Conservation (phyloP, 139 green algal species). For the Chlorella vulgaris region DNA sequence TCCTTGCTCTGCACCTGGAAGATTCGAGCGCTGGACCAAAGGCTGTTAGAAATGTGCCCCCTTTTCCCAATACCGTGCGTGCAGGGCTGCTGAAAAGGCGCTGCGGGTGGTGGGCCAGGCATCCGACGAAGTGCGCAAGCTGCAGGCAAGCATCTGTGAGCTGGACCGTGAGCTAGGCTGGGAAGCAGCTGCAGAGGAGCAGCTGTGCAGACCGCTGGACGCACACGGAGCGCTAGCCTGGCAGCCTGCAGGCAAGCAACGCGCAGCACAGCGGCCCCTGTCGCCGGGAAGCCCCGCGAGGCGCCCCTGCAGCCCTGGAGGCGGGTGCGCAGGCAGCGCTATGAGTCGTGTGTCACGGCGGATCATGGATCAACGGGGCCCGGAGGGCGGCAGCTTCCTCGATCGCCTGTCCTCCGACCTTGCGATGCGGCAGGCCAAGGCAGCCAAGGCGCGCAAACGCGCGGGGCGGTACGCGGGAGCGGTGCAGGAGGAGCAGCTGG, state of each 20-base stretch:
- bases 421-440: conserved; percentile 37
- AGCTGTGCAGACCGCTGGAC: conserved; percentile 8
- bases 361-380: conserved; percentile 37
- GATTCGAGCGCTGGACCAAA: no score
- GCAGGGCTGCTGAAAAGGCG: conserved; percentile 48
- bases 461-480: conserved; percentile 6
- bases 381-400: conserved; percentile 45
- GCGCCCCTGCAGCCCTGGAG: not conserved
- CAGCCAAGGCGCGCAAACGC: not conserved
- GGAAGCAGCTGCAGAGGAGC: conserved; percentile 10
- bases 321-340: not conserved
- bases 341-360: conserved; percentile 13
- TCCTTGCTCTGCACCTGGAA: no score
- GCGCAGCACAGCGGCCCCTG: not conserved
- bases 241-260: conserved; percentile 19
- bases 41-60: no score
- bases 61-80: no score
- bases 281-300: not conserved
- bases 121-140: conserved; percentile 53
- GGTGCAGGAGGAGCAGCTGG: conserved; percentile 19
- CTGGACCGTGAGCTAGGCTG: conserved; percentile 45
- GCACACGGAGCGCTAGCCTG: conserved; percentile 6
- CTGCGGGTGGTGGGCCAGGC: conserved; percentile 46
- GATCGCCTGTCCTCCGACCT: conserved; percentile 57
- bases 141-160: conserved; percentile 57